phyloP scores from a whole-genome alignment of 345 rosid species.

The Lepidium aucheri region DNA sequence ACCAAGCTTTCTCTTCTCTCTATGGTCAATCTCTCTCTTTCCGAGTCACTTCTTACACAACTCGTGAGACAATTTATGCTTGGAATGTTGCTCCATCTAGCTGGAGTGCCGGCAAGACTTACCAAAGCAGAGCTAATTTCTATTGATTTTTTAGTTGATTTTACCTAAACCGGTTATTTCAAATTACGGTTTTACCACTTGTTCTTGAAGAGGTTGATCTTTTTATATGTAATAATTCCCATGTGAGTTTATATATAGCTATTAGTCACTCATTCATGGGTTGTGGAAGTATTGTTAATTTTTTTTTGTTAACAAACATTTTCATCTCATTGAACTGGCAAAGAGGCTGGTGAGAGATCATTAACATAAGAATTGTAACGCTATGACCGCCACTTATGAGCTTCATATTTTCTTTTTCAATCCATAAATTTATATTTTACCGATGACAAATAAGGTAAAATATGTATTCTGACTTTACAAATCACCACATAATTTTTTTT shows the following conservation, averaged over 20 bases:
- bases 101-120: constrained; percentile 57
- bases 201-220: background rate
- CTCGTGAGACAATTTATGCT: constrained; percentile 49
- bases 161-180: no score
- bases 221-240: background rate
- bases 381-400: no score
- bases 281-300: background rate
- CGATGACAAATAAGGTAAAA: no score
- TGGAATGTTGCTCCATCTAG: constrained; percentile 59
- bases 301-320: background rate
- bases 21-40: constrained; percentile 73
- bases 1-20: constrained; percentile 74
- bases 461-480: no score
- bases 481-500: no score
- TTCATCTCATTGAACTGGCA: no score
- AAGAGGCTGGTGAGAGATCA: no score
- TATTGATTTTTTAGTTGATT: constrained; percentile 16
- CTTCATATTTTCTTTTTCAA: no score
- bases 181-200: background rate
- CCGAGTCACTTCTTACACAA: constrained; percentile 50
- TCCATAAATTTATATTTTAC: no score
- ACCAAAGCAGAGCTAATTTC: constrained; percentile 49
- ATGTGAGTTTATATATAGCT: background rate
- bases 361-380: no score
- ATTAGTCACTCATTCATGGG: background rate